Evolutionary conservation across 2,329 filamentous ascomycete genomes (phyloP).

Genomic region (Hymenoscyphus repandus): DNA sequence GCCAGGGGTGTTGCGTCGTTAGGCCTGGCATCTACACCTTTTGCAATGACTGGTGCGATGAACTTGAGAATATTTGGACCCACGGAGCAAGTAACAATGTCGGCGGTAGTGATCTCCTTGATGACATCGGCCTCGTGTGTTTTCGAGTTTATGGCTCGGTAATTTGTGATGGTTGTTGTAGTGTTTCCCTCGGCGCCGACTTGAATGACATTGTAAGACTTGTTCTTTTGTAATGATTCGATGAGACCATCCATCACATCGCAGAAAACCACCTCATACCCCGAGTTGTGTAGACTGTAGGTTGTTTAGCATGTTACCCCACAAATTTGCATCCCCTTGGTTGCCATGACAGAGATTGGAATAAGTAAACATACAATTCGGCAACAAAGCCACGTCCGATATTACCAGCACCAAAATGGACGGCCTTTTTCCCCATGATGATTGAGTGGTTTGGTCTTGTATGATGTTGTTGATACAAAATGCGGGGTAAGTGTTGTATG

Average conservation of each 20-base stretch:
- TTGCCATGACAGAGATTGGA: not conserved
- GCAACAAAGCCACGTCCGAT: conserved; percentile 53
- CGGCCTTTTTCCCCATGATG: conserved; percentile 54
- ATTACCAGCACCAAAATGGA: conserved; percentile 84
- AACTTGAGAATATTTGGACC: conserved; percentile 95
- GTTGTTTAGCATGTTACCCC: conserved; percentile 1
- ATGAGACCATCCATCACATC: conserved; percentile 87
- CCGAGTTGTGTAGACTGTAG: conserved; percentile 71
- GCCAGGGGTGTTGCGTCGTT: conserved; percentile 62
- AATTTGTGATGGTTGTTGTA: conserved; percentile 84
- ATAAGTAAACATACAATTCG: conserved; percentile 23
- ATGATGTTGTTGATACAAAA: not conserved
- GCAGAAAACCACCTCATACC: conserved; percentile 93
- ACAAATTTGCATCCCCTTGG: not conserved
- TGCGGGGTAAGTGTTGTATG: not conserved
- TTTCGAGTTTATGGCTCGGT: conserved; percentile 94
- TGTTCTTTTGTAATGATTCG: conserved; percentile 66
- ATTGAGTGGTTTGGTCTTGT: conserved; percentile 8
- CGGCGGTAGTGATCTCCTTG: conserved; percentile 78
- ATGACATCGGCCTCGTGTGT: conserved; percentile 75
- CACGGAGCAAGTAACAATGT: conserved; percentile 93
- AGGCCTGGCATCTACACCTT: conserved; percentile 80
- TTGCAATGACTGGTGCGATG: conserved; percentile 91
- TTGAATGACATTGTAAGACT: conserved; percentile 87
- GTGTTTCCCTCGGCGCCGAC: conserved; percentile 79